phyloP scores from a whole-genome alignment of 2,329 filamentous ascomycete species.

The Xylariaceae sp. region DNA sequence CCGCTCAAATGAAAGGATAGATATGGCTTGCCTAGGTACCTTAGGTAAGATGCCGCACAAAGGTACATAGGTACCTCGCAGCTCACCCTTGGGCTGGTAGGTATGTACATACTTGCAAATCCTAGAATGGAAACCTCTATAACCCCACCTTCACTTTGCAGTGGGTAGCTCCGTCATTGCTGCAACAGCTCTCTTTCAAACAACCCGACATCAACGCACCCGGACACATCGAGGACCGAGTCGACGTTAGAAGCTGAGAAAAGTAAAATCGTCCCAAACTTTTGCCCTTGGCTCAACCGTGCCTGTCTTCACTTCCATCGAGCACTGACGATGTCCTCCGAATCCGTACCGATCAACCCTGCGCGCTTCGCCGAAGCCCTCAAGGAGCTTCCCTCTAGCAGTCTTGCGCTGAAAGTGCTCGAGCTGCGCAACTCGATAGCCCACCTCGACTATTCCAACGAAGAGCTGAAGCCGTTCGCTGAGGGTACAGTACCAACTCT shows the following conservation, averaged over 20 bases:
- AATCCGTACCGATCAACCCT: slow-evolving; percentile 56
- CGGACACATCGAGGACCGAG: too few species aligned
- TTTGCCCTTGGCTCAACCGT: too few species aligned
- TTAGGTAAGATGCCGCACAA: too few species aligned
- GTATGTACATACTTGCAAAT: too few species aligned
- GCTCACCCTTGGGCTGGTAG: too few species aligned
- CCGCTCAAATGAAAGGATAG: neutral
- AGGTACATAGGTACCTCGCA: too few species aligned
- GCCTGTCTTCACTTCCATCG: neutral
- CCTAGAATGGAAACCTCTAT: too few species aligned
- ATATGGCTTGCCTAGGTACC: slow-evolving; percentile 10
- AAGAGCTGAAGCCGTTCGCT: slow-evolving; percentile 66
- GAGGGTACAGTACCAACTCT: slow-evolving; percentile 38
- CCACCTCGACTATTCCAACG: slow-evolving; percentile 71
- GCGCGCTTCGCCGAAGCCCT: slow-evolving; percentile 64
- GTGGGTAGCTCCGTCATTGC: slow-evolving; percentile 20
- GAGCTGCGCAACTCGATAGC: slow-evolving; percentile 72
- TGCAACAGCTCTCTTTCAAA: slow-evolving; percentile 8
- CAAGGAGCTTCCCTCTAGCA: slow-evolving; percentile 59
- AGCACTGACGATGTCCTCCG: slow-evolving; percentile 59
- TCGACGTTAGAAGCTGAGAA: too few species aligned
- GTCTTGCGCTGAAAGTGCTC: slow-evolving; percentile 69
- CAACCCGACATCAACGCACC: too few species aligned
- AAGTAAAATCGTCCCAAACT: too few species aligned
- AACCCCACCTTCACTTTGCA: too few species aligned